phyloP scores from a whole-genome alignment of 192 early-diverging fungal species.

The Rhizoclosmatium globosum region DNA sequence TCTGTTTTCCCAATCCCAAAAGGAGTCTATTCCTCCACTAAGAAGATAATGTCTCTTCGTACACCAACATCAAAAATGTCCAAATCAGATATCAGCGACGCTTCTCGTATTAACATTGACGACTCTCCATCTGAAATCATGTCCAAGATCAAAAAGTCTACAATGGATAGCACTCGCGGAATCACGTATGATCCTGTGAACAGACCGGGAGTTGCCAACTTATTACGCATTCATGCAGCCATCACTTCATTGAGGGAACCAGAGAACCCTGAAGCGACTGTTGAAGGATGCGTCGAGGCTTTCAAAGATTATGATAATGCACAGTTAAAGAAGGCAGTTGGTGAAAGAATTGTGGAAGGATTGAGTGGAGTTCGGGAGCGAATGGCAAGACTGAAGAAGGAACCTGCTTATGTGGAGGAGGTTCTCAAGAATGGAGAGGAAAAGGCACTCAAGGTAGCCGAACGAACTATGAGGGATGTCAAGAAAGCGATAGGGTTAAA shows the following conservation, averaged over 20 bases:
- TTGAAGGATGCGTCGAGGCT: conserved; percentile 60
- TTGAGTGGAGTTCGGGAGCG: conserved; percentile 76
- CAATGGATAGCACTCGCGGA: conserved; percentile 70
- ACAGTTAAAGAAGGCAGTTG: conserved; percentile 77
- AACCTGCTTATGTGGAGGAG: conserved; percentile 67
- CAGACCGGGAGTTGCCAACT: conserved; percentile 85
- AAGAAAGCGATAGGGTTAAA: conserved; percentile 65
- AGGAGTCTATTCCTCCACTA: conserved; percentile 66
- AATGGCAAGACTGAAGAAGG: conserved; percentile 62
- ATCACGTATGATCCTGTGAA: conserved; percentile 75
- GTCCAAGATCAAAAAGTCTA: conserved; percentile 74
- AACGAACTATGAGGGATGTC: conserved; percentile 64
- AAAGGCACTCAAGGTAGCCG: conserved; percentile 68
- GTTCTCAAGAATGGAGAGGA: conserved; percentile 73
- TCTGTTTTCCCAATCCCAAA: conserved; percentile 74
- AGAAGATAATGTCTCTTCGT: conserved; percentile 86
- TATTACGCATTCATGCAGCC: conserved; percentile 81
- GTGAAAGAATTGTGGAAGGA: conserved; percentile 66
- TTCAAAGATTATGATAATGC: conserved; percentile 61
- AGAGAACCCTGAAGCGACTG: conserved; percentile 38
- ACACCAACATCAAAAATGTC: conserved; percentile 87
- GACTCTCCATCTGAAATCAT: conserved; percentile 74
- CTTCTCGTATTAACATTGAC: conserved; percentile 77
- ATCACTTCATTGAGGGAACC: conserved; percentile 20
- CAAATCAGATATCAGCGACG: conserved; percentile 78